Base-by-base conservation (phyloP, 495 filamentous ascomycete species). In the Penicillium lagena region DNA sequence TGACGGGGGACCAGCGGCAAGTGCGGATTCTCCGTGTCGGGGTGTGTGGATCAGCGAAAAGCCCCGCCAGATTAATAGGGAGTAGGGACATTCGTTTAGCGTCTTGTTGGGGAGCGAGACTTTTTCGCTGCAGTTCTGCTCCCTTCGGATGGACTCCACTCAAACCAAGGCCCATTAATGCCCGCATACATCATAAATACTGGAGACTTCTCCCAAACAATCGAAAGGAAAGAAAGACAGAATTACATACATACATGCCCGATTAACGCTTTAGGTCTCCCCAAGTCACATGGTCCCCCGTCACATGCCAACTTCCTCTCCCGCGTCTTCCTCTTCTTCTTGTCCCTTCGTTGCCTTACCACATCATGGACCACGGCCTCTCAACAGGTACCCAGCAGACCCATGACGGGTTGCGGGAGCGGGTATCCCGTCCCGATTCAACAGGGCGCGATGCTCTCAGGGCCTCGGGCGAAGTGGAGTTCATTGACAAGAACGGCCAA, bases 401-500 rank as follows among this genome's bases (percentile, higher is more conserved):
- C 13, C 52, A 50, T 50, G 58, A 63, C 47, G 70, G 69, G 32
- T 64, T 77, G 33, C 66, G 73, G 35, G 73, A 76, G 59, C 66
- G 73, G 55, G 44, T 58, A 27, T 56, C 58, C 37, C 62, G 54
- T 54, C 40, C 63, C 37, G 50, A 64, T 46, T 59, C 64, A 58
- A 63, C 52, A 49, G 55, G 50, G 38, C 48, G 59, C 32, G 59
- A 65, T 57, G 61, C 58, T 49, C 51, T 67, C 29, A 58, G 54
- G 39, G 51, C 69, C 31, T 59, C 67, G 40, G 67, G 54, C 29
- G 64, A 66, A 40, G 38, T 57, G 37, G 67, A 69, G 42, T 42
- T 56, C 34, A 59, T 58, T 45, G 72, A 75, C 49, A 61, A 69
- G 43, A 57, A 55, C 31, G 57, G 76, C 34, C 81, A 78, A 54